Base-by-base conservation (phyloP, 345 rosid species). In the Aquilaria yunnanensis region DNA sequence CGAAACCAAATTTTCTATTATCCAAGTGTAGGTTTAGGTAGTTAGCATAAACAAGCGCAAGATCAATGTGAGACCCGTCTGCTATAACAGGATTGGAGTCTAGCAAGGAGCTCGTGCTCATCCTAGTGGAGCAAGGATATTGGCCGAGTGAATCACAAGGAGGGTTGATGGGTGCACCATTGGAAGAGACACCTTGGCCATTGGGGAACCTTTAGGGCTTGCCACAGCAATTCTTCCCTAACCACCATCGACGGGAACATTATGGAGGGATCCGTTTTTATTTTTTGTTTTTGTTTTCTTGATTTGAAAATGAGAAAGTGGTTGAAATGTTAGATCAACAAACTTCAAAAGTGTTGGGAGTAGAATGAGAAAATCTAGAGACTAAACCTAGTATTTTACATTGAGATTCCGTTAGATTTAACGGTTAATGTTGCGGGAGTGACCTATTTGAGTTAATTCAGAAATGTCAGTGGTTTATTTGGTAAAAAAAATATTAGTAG, bases 161-260 rank as follows among this genome's bases (percentile, higher is more conserved):
- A 16, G 23, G 23, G 23, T 16, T 16, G 23, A 16, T 16, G 23
- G 23, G 23, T 0, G 56, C 48, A 45, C 32, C 37, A 41, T 61
- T 71, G 3, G 72, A 52, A n/a, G 66, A 64, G n/a, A 56, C 46
- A 50, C 41, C 48, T 7, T 12, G n/a, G 43, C 51, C 46, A 2
- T 60, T 59, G 0, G 79, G 67, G n/a, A 75, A 33, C 62, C 76
- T 72, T 9, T 59, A 53, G 7, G 83, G 61, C 73, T 75, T 85
- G 5, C 73, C 73, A 58, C 85, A 63, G 41, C 90, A 63, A 65
- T 67, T 82, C 51, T 82, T 85, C 63, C 90, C 61, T 85, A 80
- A 14, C 87, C 87, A 0, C 90, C 87, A 0, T 87, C 90, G 0
- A 85, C 70, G 0, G 87, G 90, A 8, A 85, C 81, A 32, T 80